Evolutionary conservation across 1,139 yeast species (phyloP), one percentile per base, ranked within the genome.

Genomic region (Magnusiomyces ingens): DNA sequence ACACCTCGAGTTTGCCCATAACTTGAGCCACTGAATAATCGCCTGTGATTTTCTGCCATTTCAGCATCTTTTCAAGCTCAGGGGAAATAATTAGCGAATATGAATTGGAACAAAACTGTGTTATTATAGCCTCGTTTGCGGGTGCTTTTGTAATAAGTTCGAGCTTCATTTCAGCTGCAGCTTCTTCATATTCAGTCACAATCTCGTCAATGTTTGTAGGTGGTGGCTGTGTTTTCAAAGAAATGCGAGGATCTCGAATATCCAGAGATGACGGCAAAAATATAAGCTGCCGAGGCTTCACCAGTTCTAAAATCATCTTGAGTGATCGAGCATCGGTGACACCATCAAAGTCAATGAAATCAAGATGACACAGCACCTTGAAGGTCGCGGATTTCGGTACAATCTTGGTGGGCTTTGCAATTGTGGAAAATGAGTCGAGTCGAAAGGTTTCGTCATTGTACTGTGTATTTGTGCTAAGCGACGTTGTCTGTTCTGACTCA

Each of bases 11-110:
- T 58, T 80, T 81, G 45, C 98, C 98, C 46, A 77, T 74, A 3
- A 91, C 84, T 62, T 88, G 94, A 0, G 97, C 93, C 41, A 93
- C 84, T 18, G 85, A 77, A 65, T 84, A 87, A 43, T 88, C 88
- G 43, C 89, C 91, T 45, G 87, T 82, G 56, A 86, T 82, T 58
- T 78, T 79, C 66, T 91, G 96, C 99, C 99, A 93, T 55, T 79
- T 77, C 55, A 93, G 73, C 22, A 75, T 70, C 26, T 75, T 73
- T n/a, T 81, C 80, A 48, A 93, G 71, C 11, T 76, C 75, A 19
- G 85, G 85, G 58, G 89, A 91, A 45, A 93, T 71, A 53, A 82
- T 75, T 37, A 91, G 79, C 36, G 50, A 48, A 38, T 50, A 50
- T 3, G 51, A 18, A 26, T 47, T 53, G 8, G 51, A 46, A 2